A percentile compares a stretch with the other conserved stretches of the same genome.
phyloP scores from a whole-genome alignment of 805 yeast species.

The Spencermartinsiella europaea region DNA sequence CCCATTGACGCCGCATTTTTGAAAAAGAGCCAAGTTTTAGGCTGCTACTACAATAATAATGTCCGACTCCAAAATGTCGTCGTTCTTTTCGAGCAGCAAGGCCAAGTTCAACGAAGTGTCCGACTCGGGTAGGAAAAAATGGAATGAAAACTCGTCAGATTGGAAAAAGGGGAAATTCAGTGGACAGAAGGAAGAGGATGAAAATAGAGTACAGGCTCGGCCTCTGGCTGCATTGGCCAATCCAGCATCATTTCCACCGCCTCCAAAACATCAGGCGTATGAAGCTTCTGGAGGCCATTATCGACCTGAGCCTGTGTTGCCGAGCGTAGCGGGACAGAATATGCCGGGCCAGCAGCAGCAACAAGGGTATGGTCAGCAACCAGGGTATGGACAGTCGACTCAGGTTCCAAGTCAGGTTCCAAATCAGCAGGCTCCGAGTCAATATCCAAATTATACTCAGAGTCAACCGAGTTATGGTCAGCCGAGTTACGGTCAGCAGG shows the following conservation, averaged over 20 bases:
- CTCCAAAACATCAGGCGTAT: conserved; percentile 36
- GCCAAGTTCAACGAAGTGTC: conserved; percentile 17
- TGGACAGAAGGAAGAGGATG: conserved; percentile 3
- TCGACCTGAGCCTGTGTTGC: not conserved
- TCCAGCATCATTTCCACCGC: conserved; percentile 39
- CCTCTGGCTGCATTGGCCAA: conserved; percentile 31
- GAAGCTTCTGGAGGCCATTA: not conserved
- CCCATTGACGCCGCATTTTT: no score
- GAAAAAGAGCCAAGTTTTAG: no score
- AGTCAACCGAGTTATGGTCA: conserved; percentile 2
- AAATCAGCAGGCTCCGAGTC: conserved; percentile 8
- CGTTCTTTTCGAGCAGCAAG: conserved; percentile 17
- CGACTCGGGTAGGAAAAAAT: conserved; percentile 15
- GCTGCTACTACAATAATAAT: no score
- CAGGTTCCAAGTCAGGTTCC: conserved; percentile 1
- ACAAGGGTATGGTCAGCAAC: conserved; percentile 5
- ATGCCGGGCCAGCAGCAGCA: conserved; percentile 2
- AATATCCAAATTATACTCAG: not conserved
- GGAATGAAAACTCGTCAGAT: conserved; percentile 12
- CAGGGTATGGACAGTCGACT: not conserved
- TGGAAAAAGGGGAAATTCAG: not conserved
- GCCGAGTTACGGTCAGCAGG: conserved; percentile 16
- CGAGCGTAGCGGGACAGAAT: not conserved
- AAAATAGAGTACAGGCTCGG: conserved; percentile 17
- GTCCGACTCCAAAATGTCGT: conserved; percentile 1